Percentiles rank a stretch among this genome's conserved stretches.
These are phyloP conservation scores for Rhizodiscina lignyota DNA, from an alignment of 495 filamentous ascomycete species.

Conservation along the genomic window DNA sequence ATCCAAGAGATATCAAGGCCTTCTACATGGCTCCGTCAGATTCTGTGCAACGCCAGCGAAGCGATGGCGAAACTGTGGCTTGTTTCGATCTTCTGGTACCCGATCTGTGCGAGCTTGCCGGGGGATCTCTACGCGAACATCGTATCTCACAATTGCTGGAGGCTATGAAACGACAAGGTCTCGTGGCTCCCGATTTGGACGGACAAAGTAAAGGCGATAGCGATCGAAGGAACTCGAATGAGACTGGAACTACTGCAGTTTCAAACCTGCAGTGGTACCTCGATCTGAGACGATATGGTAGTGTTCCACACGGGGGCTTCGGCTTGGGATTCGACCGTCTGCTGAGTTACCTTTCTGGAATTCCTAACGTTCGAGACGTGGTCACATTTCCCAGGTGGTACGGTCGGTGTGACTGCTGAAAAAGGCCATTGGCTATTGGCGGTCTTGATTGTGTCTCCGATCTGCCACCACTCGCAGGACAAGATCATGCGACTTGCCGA, in stretches of 20 bases:
- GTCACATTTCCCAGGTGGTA: conserved; percentile 82
- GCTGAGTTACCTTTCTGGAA: conserved; percentile 68
- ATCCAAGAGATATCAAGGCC: conserved; percentile 70
- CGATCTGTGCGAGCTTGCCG: conserved; percentile 74
- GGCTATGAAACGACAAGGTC: conserved; percentile 52
- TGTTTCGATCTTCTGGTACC: conserved; percentile 94
- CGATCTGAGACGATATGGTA: conserved; percentile 88
- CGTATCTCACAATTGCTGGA: conserved; percentile 49
- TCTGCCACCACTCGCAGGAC: too few relatives aligned
- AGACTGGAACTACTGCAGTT: background rate
- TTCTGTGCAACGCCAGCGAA: background rate
- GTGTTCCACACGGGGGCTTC: conserved; percentile 90
- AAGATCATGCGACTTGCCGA: too few relatives aligned
- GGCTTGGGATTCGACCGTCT: conserved; percentile 87
- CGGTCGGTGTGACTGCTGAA: conserved; percentile 88
- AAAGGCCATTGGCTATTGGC: too few relatives aligned
- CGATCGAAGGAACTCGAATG: too few relatives aligned
- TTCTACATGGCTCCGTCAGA: conserved; percentile 80
- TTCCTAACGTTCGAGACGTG: conserved; percentile 70
- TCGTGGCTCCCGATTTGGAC: conserved; percentile 24
- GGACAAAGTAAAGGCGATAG: background rate
- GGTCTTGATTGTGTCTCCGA: too few relatives aligned
- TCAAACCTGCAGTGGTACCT: conserved; percentile 65
- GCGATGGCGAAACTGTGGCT: conserved; percentile 43
- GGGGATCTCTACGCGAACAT: conserved; percentile 89